phyloP scores from a whole-genome alignment of 192 early-diverging fungal genomes.

The Backusella macrospora region DNA sequence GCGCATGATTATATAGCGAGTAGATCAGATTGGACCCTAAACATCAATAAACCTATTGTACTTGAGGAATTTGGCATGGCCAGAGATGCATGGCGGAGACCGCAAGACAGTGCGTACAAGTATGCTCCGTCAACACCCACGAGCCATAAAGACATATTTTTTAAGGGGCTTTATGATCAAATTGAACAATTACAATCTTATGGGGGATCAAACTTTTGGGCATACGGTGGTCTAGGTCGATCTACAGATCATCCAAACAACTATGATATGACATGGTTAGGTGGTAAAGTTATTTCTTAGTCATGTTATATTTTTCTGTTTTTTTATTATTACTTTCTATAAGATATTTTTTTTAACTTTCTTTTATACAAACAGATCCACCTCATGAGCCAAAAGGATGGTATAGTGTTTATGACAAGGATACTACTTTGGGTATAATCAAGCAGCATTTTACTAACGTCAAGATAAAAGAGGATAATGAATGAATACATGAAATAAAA shows the following conservation, averaged over 20 bases:
- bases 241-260: conserved; percentile 41
- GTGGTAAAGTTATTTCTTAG: conserved; percentile 7
- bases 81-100: conserved; percentile 46
- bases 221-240: conserved; percentile 56
- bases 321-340: background rate
- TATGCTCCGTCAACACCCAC: conserved; percentile 54
- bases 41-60: conserved; percentile 51
- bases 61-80: conserved; percentile 66
- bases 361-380: conserved; percentile 24
- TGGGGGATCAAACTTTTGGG: conserved; percentile 67
- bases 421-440: conserved; percentile 36
- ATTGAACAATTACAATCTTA: conserved; percentile 34
- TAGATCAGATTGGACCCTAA: conserved; percentile 52
- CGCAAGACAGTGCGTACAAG: conserved; percentile 26
- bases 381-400: conserved; percentile 51
- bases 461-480: background rate
- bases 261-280: conserved; percentile 53
- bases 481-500: background rate
- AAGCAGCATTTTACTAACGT: conserved; percentile 15
- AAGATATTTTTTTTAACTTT: background rate
- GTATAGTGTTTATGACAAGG: conserved; percentile 67
- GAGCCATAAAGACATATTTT: conserved; percentile 58
- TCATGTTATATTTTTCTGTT: conserved; percentile 1
- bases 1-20: conserved; percentile 45
- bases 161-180: conserved; percentile 44